Evolutionary conservation across 371 early-diverging fungal genomes (phyloP), one percentile per base, ranked within the genome.

Genomic region (Rhizopus stolonifer): DNA sequence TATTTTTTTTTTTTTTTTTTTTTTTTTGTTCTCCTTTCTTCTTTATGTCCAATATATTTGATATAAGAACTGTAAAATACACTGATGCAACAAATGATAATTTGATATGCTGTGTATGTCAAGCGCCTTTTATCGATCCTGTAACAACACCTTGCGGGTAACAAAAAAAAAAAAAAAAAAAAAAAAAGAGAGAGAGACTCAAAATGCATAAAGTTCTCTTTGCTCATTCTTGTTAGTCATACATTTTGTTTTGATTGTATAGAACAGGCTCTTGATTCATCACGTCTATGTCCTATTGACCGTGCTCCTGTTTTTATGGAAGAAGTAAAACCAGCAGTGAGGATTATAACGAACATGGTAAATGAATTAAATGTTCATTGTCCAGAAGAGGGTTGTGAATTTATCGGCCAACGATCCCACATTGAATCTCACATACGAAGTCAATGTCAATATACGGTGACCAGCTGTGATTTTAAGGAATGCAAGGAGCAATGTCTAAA

Each of bases 191-290:
- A 29, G 10, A 29, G 31, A 29, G 10, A 29, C 10, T 42, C 18
- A 15, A 15, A 13, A 17, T 9, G 23, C 24, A 3, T 52, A 4
- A 33, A 42, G 10, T 45, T 18, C 52, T 25, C 45, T 10, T 31
- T 15, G n/a, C 31, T 32, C 44, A 15, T 45, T 40, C 31, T 17
- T 29, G 11, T 44, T 45, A 85, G 86, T 6, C 89, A 89, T 62
- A 89, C 87, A 0, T 89, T 82, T 61, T 89, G 89, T 49, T 54
- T 59, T 22, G 46, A 58, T 23, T 89, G 89, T 54, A 87, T 88
- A 19, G 55, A 69, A 31, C 79, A 79, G 56, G 79, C 83, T 9
- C 49, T 84, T 13, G 77, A 80, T 32, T 59, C 71, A 14, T 76
- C 71, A 8, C 55, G 66, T 0, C 56, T 77, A n/a, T 89, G 89